Conservation (phyloP, 257 asterid genomes). For the Solanum chiquidenum region DNA sequence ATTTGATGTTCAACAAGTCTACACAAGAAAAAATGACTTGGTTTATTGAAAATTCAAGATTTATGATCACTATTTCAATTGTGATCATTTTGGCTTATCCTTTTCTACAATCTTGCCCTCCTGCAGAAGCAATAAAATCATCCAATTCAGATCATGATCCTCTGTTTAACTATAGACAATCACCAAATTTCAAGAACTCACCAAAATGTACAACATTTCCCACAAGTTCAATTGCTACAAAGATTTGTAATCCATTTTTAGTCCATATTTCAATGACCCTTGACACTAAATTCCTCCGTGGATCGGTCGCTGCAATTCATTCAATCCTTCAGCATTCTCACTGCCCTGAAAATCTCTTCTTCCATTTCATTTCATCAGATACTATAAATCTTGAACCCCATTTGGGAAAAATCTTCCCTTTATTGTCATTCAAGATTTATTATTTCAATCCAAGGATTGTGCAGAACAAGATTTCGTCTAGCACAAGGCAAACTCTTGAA, state of each 20-base stretch:
- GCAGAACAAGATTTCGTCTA: slow-evolving; percentile 33
- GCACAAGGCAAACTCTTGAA: slow-evolving; percentile 49
- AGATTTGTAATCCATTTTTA: slow-evolving; percentile 31
- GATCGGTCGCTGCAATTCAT: slow-evolving; percentile 59
- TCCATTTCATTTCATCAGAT: slow-evolving; percentile 48
- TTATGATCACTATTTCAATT: slow-evolving; percentile 9
- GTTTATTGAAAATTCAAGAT: background rate
- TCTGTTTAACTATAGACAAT: background rate
- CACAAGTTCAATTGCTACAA: background rate
- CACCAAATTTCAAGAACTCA: background rate
- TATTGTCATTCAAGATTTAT: slow-evolving; percentile 33
- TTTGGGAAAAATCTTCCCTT: slow-evolving; percentile 37
- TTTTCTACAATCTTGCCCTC: slow-evolving; percentile 40
- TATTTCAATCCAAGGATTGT: slow-evolving; percentile 51
- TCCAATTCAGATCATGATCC: slow-evolving; percentile 7
- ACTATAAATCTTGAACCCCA: slow-evolving; percentile 21
- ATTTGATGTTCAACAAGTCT: background rate
- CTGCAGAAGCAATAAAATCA: slow-evolving; percentile 37
- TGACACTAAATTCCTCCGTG: slow-evolving; percentile 47
- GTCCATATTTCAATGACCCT: slow-evolving; percentile 65
- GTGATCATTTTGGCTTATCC: slow-evolving; percentile 38
- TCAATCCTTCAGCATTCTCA: slow-evolving; percentile 45
- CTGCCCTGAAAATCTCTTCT: slow-evolving; percentile 56
- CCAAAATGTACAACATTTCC: background rate
- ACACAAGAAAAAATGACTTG: background rate